Percentiles rank a stretch among this genome's conserved stretches.
phyloP scores from a whole-genome alignment of 352 stramenopile genomes.

The Phytopythium helicoides region DNA sequence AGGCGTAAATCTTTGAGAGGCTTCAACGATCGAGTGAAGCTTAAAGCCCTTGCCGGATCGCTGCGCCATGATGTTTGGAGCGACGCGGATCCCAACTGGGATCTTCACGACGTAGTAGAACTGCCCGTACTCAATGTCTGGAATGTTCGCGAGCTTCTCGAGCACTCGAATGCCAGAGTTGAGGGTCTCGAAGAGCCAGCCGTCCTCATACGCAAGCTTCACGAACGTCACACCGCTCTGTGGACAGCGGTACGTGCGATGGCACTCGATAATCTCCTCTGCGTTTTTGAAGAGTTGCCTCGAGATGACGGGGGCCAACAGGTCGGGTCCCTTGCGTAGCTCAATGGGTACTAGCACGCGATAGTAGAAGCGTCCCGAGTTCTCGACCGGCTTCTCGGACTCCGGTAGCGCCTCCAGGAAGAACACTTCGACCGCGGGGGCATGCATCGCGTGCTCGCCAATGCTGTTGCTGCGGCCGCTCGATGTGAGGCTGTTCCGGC shows the following conservation, averaged over 20 bases:
- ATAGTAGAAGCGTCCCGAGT: slow-evolving; percentile 61
- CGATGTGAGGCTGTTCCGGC: slow-evolving; percentile 10
- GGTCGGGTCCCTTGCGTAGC: slow-evolving; percentile 60
- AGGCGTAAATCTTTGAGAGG: slow-evolving; percentile 77
- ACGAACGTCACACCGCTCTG: slow-evolving; percentile 75
- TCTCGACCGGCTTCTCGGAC: slow-evolving; percentile 31
- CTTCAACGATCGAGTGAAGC: slow-evolving; percentile 82
- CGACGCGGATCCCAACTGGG: slow-evolving; percentile 76
- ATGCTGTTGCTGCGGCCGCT: slow-evolving; percentile 2
- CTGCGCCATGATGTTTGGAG: slow-evolving; percentile 81
- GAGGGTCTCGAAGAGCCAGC: slow-evolving; percentile 79
- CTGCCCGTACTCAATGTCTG: slow-evolving; percentile 64
- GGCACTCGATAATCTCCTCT: slow-evolving; percentile 80
- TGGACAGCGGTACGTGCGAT: slow-evolving; percentile 62
- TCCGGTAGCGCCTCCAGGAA: slow-evolving; percentile 42
- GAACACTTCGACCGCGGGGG: slow-evolving; percentile 10
- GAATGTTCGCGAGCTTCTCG: slow-evolving; percentile 58
- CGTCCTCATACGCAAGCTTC: slow-evolving; percentile 81
- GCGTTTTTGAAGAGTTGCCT: slow-evolving; percentile 73
- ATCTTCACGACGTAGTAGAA: slow-evolving; percentile 87
- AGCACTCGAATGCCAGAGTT: slow-evolving; percentile 81
- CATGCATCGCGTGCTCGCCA: slow-evolving; percentile 4
- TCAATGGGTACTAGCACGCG: slow-evolving; percentile 79
- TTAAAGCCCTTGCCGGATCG: slow-evolving; percentile 78
- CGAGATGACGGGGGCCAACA: slow-evolving; percentile 69